A percentile compares a stretch with the other conserved stretches of the same genome.
Conservation (phyloP, 495 filamentous ascomycete species). For the Penicillium riverlandense region DNA sequence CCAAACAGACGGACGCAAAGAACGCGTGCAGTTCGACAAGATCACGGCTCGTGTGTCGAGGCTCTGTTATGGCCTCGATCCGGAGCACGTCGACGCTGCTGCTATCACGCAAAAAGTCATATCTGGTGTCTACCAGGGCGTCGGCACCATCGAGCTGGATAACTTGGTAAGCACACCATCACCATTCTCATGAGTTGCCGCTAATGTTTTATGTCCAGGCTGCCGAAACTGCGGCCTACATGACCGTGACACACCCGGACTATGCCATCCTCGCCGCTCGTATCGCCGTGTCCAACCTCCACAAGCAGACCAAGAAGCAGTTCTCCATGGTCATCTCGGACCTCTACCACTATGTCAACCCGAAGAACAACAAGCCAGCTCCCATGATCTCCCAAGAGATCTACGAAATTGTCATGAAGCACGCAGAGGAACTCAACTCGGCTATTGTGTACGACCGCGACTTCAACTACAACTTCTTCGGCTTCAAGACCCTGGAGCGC, state of each 20-base stretch:
- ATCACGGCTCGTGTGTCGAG: constrained; percentile 97
- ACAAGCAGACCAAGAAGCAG: constrained; percentile 99
- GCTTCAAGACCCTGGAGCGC: constrained; percentile 97
- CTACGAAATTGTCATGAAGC: constrained; percentile 88
- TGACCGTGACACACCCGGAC: constrained; percentile 98
- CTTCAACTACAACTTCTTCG: constrained; percentile 99
- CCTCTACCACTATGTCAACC: constrained; percentile 93
- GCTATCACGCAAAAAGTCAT: constrained; percentile 99
- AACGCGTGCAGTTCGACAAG: constrained; percentile 99
- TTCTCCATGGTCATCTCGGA: constrained; percentile 91
- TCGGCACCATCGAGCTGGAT: constrained; percentile 91
- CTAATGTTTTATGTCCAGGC: constrained; percentile 50
- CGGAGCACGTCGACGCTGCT: constrained; percentile 93
- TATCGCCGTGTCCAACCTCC: constrained; percentile 97
- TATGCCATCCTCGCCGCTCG: constrained; percentile 98
- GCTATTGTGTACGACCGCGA: constrained; percentile 98
- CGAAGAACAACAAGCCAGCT: constrained; percentile 74
- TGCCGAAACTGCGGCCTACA: constrained; percentile 97
- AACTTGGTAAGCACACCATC: constrained; percentile 66
- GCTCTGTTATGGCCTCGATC: constrained; percentile 93
- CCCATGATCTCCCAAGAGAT: constrained; percentile 90
- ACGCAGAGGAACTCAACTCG: constrained; percentile 93
- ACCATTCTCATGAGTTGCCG: neutral
- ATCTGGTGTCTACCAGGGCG: constrained; percentile 97
- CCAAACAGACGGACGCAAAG: constrained; percentile 87